Conservation (phyloP, 2,329 filamentous ascomycete species). For the Coniochaeta sp. region DNA sequence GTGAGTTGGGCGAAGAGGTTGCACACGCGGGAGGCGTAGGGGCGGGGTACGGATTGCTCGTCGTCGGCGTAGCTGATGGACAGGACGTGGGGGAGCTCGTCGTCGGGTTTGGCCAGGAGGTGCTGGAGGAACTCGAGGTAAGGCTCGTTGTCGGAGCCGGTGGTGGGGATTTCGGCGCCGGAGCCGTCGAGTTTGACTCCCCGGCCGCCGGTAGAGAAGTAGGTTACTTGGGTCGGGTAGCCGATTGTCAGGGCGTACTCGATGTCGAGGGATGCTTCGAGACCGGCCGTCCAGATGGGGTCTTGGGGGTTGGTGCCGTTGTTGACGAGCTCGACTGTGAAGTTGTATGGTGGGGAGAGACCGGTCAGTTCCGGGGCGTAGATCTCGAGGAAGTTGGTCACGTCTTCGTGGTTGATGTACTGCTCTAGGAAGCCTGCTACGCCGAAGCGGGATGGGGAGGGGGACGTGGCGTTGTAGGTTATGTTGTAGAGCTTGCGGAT, state of each 20-base stretch:
- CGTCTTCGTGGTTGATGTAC: slow-evolving; percentile 36
- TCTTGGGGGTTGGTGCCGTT: slow-evolving; percentile 36
- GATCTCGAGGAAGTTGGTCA: slow-evolving; percentile 28
- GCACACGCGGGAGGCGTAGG: slow-evolving; percentile 47
- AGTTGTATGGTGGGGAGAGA: slow-evolving; percentile 19
- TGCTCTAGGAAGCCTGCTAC: slow-evolving; percentile 44
- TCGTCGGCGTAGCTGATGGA: slow-evolving; percentile 53
- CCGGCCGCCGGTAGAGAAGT: slow-evolving; percentile 37
- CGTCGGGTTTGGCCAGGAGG: slow-evolving; percentile 35
- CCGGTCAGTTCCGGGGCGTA: slow-evolving; percentile 27
- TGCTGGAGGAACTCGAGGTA: slow-evolving; percentile 48
- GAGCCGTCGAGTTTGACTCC: slow-evolving; percentile 31
- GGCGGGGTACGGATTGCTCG: slow-evolving; percentile 44
- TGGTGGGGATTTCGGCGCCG: slow-evolving; percentile 25
- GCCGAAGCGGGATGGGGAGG: slow-evolving; percentile 32
- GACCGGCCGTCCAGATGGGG: slow-evolving; percentile 23
- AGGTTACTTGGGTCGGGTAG: slow-evolving; percentile 35
- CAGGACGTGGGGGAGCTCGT: slow-evolving; percentile 46
- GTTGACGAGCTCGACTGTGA: slow-evolving; percentile 33
- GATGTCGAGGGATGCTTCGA: slow-evolving; percentile 41
- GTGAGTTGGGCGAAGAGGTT: slow-evolving; percentile 45
- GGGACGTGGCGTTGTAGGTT: slow-evolving; percentile 20
- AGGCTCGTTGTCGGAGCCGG: slow-evolving; percentile 42
- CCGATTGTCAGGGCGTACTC: slow-evolving; percentile 39
- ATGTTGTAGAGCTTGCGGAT: slow-evolving; percentile 40